Conservation (phyloP, 2,329 filamentous ascomycete species). For the Juglanconis juglandina region DNA sequence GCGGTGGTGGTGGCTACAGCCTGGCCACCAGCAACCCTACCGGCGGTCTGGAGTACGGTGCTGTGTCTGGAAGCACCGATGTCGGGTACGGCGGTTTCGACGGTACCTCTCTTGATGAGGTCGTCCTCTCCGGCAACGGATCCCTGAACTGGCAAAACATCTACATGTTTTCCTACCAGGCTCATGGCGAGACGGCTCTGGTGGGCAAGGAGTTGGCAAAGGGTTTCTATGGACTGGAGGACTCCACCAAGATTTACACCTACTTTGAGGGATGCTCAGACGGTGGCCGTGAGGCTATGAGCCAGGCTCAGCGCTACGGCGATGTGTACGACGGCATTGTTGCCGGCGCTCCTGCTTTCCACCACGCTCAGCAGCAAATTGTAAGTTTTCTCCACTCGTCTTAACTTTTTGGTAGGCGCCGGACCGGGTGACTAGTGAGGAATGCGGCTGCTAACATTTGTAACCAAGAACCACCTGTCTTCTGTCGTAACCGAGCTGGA, state of each 20-base stretch:
- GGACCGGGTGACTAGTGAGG: not conserved
- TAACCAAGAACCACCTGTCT: constrained; percentile 11
- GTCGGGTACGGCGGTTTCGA: constrained; percentile 42
- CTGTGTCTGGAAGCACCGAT: constrained; percentile 37
- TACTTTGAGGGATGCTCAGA: constrained; percentile 51
- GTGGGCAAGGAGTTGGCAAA: constrained; percentile 42
- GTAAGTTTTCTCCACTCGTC: not conserved
- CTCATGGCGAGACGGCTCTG: constrained; percentile 47
- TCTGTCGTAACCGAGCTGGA: constrained; percentile 36
- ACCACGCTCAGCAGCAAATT: constrained; percentile 36
- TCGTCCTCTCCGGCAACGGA: constrained; percentile 44
- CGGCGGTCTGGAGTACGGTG: constrained; percentile 39
- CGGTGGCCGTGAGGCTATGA: constrained; percentile 48
- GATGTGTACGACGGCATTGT: constrained; percentile 43
- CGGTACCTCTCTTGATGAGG: constrained; percentile 31
- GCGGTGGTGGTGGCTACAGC: constrained; percentile 41
- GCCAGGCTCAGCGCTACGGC: constrained; percentile 37
- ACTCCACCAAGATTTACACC: constrained; percentile 37
- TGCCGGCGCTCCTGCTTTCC: constrained; percentile 44
- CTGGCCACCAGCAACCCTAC: constrained; percentile 31
- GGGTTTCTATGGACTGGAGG: constrained; percentile 34
- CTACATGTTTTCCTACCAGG: constrained; percentile 50
- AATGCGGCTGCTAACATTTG: not conserved
- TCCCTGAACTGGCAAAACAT: constrained; percentile 48
- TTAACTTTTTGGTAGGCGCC: not conserved